Percentiles rank a stretch among this genome's conserved stretches.
Conservation (phyloP, 2,329 filamentous ascomycete species). For the Aaosphaeria pasadenensis region DNA sequence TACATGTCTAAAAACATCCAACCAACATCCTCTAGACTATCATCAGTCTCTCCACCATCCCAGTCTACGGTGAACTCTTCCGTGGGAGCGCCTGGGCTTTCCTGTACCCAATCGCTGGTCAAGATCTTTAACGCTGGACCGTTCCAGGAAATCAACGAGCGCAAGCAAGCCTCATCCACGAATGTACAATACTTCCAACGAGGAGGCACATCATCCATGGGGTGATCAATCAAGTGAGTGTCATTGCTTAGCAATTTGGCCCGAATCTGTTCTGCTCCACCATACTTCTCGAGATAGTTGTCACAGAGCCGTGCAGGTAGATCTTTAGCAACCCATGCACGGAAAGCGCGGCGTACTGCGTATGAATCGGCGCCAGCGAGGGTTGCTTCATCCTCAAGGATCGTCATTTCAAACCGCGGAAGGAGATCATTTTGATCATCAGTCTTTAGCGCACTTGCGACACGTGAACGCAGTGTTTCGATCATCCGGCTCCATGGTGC, state of each 20-base stretch:
- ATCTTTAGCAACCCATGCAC: conserved; percentile 12
- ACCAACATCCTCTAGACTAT: conserved; percentile 10
- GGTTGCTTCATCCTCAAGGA: conserved; percentile 11
- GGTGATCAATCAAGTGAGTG: conserved; percentile 4
- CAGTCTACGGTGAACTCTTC: background rate
- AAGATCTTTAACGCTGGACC: conserved; percentile 4
- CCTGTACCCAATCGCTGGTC: conserved; percentile 1
- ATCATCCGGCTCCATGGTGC: background rate
- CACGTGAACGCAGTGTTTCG: conserved; percentile 1
- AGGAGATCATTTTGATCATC: conserved; percentile 4
- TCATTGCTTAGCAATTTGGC: conserved; percentile 7
- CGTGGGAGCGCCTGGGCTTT: background rate
- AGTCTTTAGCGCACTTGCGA: background rate
- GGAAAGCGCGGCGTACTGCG: conserved; percentile 10
- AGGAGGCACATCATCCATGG: conserved; percentile 5
- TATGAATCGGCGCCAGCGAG: conserved; percentile 13
- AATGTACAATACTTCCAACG: conserved; percentile 13
- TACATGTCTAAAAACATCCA: conserved; percentile 12
- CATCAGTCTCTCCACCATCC: conserved; percentile 10
- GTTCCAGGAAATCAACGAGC: conserved; percentile 3
- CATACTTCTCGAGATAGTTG: conserved; percentile 1
- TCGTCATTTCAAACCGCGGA: conserved; percentile 8
- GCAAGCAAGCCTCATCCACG: conserved; percentile 11
- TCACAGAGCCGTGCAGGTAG: conserved; percentile 9
- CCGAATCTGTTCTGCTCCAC: conserved; percentile 3